A percentile compares a stretch with the other conserved stretches of the same genome.
phyloP scores from a whole-genome alignment of 768 basidiomycete species.

The Amanita rimosa region DNA sequence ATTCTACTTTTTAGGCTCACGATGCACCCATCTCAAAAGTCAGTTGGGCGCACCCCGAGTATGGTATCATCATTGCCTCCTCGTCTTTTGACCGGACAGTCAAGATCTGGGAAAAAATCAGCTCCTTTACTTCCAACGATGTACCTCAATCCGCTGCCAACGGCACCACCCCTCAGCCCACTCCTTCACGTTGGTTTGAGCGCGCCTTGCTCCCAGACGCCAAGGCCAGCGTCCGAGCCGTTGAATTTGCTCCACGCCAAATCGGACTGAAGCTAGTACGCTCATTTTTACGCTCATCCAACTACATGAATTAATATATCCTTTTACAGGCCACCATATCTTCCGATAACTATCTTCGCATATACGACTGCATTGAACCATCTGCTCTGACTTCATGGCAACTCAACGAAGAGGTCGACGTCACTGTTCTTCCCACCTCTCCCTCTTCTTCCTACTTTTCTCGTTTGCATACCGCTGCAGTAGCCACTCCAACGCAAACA shows the following conservation, averaged over 20 bases:
- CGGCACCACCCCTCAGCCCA: slow-evolving; percentile 15
- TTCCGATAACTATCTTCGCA: slow-evolving; percentile 75
- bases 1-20: slow-evolving; percentile 61
- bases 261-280: slow-evolving; percentile 84
- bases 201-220: slow-evolving; percentile 71
- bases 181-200: slow-evolving; percentile 56
- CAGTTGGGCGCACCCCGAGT: slow-evolving; percentile 89
- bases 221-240: slow-evolving; percentile 71
- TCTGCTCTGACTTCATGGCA: slow-evolving; percentile 66
- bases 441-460: slow-evolving; percentile 29
- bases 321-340: slow-evolving; percentile 74
- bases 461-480: slow-evolving; percentile 42
- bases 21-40: slow-evolving; percentile 80
- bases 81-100: slow-evolving; percentile 86
- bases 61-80: slow-evolving; percentile 79
- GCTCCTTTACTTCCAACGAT: slow-evolving; percentile 17
- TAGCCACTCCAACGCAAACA: slow-evolving; percentile 66
- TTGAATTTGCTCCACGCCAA: slow-evolving; percentile 82
- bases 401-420: slow-evolving; percentile 67
- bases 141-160: slow-evolving; percentile 16
- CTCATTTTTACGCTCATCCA: background rate
- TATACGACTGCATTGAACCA: slow-evolving; percentile 86
- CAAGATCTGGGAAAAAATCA: slow-evolving; percentile 80
- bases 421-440: slow-evolving; percentile 39
- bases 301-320: background rate